A percentile compares a stretch with the other conserved stretches of the same genome.
Evolutionary conservation across 305 asterid genomes (phyloP).

Genomic region (Ilex paraguariensis): DNA sequence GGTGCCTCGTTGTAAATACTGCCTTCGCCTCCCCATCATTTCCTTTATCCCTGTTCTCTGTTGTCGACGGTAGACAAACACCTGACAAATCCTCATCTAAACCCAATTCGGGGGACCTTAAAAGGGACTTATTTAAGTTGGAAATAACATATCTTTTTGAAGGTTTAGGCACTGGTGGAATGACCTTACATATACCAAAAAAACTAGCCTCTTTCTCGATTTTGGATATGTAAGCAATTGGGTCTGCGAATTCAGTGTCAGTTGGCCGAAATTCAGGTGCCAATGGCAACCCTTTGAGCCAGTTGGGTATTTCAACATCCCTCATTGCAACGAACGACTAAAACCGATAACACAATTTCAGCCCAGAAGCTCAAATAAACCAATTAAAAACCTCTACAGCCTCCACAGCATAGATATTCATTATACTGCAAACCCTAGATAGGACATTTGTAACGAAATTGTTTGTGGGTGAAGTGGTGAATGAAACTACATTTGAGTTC

Average conservation of each 20-base stretch:
- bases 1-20: conserved; percentile 86
- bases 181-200: conserved; percentile 91
- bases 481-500: background rate
- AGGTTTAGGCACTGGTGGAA: conserved; percentile 92
- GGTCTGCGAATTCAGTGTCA: conserved; percentile 94
- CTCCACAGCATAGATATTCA: background rate
- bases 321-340: conserved; percentile 36
- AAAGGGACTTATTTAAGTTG: conserved; percentile 79
- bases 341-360: background rate
- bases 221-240: conserved; percentile 93
- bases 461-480: background rate
- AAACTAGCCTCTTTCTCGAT: conserved; percentile 94
- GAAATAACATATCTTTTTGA: conserved; percentile 73
- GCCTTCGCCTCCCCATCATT: conserved; percentile 48
- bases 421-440: background rate
- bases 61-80: conserved; percentile 18
- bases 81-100: conserved; percentile 28
- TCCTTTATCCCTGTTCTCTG: conserved; percentile 26
- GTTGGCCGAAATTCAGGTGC: conserved; percentile 97
- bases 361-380: background rate
- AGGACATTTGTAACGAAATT: background rate
- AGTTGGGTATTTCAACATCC: conserved; percentile 68
- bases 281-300: conserved; percentile 84
- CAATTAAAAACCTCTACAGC: too few relatives aligned
- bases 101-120: conserved; percentile 77